Evolutionary conservation across 148 eudicot genomes (phyloP), one percentile per base, ranked within the genome.

Genomic region (Fagopyrum tataricum): DNA sequence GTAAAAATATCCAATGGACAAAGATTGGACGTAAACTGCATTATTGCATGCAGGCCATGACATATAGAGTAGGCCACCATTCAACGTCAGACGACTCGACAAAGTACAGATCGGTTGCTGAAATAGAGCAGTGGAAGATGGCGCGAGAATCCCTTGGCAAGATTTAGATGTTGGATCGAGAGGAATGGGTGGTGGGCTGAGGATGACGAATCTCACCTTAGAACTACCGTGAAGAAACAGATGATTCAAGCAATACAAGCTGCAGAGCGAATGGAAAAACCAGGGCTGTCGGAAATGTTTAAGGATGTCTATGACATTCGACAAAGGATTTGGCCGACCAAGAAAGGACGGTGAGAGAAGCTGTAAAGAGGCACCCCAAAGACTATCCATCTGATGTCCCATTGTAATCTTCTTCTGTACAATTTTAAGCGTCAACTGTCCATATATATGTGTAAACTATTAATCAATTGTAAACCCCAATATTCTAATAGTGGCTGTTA

Each of bases 71-170:
- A 52, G 84, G 96, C 7, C 93, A 92, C 79, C 98, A 92, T 76
- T 92, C 96, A 0, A 90, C 98, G 17, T 92, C 98, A 0, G 98
- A 90, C 73, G 96, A 92, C 77, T 92, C 98, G 5, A 90, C 98
- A 62, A 88, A 87, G 83, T 93, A 90, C 53, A 79, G 91, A 47
- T 56, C 85, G n/a, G 72, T 75, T 7, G 78, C 83, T 44, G 96
- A 90, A 78, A 90, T 90, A 10, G 84, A 87, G 20, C 87, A 86
- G 75, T 93, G 98, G 98, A 90, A 73, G 81, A 79, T 31, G 66
- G 73, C 72, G 0, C 77, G 83, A 24, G 78, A 69, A 69, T 73
- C 93, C 98, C 4, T 18, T 87, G 67, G 70, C 85, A 8, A 82
- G 86, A 76, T 88, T 85, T 56, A 79, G 84, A 74, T 83, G 80